Percentiles rank a stretch among this genome's conserved stretches.
Evolutionary conservation across 306 rosid genomes (phyloP).

Genomic region (Medicago lupulina): DNA sequence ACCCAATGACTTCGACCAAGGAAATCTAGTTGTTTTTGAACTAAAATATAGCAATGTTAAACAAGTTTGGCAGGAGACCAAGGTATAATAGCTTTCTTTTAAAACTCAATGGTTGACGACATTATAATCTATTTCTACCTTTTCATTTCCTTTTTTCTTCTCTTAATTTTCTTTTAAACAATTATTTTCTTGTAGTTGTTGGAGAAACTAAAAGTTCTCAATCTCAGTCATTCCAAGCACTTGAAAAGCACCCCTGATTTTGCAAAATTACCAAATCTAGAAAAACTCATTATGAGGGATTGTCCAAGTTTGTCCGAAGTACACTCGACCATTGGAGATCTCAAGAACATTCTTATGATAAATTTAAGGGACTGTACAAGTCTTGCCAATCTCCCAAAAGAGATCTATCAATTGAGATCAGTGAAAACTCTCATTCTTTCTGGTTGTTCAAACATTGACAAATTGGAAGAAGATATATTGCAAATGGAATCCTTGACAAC

Average conservation of each 20-base stretch:
- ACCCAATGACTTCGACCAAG: slow-evolving; percentile 38
- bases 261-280: not conserved
- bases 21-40: slow-evolving; percentile 40
- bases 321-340: not conserved
- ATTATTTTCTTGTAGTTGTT: slow-evolving; percentile 16
- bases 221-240: slow-evolving; percentile 34
- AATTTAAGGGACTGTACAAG: not conserved
- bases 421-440: not conserved
- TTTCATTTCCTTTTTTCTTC: no score
- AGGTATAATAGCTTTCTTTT: slow-evolving; percentile 34
- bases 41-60: slow-evolving; percentile 42
- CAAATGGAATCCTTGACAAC: not conserved
- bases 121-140: no score
- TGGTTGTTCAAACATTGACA: not conserved
- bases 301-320: not conserved
- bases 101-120: not conserved
- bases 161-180: not conserved
- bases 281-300: not conserved
- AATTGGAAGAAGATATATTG: not conserved
- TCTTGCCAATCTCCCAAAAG: not conserved
- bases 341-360: not conserved
- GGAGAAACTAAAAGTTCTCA: slow-evolving; percentile 38
- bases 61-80: slow-evolving; percentile 43
- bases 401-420: not conserved
- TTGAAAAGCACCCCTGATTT: slow-evolving; percentile 42